Evolutionary conservation across 257 asterid genomes (phyloP).

Genomic region (Solanum boliviense): DNA sequence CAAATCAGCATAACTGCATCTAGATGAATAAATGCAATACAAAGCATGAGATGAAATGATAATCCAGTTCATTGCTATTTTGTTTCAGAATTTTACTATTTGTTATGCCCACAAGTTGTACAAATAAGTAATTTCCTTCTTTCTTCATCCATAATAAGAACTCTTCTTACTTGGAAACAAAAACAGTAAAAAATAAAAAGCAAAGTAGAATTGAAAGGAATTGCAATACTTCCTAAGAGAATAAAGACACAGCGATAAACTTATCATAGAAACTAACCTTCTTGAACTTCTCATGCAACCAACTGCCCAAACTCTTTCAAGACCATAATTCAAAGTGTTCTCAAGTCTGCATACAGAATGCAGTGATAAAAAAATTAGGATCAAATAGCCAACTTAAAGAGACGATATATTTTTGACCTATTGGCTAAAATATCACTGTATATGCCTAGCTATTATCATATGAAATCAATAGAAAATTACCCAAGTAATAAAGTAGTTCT

Average conservation of each 20-base stretch:
- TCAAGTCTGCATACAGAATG: conserved; percentile 57
- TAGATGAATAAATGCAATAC: neutral
- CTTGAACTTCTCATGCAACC: conserved; percentile 90
- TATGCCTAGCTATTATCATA: neutral
- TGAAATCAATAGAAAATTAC: neutral
- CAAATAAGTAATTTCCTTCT: neutral
- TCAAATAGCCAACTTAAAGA: neutral
- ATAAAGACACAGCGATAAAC: neutral
- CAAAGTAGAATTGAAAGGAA: neutral
- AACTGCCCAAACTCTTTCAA: conserved; percentile 98
- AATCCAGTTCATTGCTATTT: neutral
- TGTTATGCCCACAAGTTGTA: neutral
- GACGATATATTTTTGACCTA: neutral
- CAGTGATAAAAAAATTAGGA: neutral
- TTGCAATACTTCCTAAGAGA: neutral
- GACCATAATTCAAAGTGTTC: conserved; percentile 91
- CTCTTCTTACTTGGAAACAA: neutral
- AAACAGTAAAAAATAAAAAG: neutral
- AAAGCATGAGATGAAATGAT: neutral
- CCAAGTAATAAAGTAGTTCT: neutral
- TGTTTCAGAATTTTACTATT: neutral
- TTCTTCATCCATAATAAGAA: neutral
- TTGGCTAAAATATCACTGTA: neutral
- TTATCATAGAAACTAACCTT: conserved; percentile 38
- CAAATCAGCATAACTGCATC: conserved; percentile 5